Evolutionary conservation across 2,329 filamentous ascomycete species (phyloP).

Genomic region (Rhynchosporium agropyri): DNA sequence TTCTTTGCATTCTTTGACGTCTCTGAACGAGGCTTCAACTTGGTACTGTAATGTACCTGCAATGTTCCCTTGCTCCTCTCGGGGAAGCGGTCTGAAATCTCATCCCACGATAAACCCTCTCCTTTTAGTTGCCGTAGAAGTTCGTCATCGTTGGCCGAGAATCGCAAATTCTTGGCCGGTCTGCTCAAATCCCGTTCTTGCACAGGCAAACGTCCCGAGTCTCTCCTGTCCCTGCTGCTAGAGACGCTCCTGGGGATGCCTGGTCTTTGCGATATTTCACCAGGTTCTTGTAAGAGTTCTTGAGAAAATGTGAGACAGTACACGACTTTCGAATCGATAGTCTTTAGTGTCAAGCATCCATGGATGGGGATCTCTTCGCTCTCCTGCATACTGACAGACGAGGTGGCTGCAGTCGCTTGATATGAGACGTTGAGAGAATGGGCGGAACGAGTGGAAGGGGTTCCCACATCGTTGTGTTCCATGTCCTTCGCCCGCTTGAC

Average conservation of each 20-base stretch:
- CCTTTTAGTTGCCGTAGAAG: constrained; percentile 29
- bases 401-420: constrained; percentile 26
- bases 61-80: no score
- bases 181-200: constrained; percentile 25
- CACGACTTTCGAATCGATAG: constrained; percentile 27
- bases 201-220: constrained; percentile 21
- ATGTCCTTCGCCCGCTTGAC: constrained; percentile 25
- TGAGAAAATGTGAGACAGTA: constrained; percentile 33
- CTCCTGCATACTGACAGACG: constrained; percentile 24
- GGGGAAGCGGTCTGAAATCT: constrained; percentile 30
- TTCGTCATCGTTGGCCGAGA: constrained; percentile 25
- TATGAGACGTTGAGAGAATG: constrained; percentile 27
- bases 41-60: no score
- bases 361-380: constrained; percentile 31
- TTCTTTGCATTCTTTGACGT: no score
- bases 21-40: no score
- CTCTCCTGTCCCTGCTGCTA: constrained; percentile 20
- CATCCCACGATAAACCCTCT: constrained; percentile 30
- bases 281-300: constrained; percentile 23
- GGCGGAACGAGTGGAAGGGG: constrained; percentile 26
- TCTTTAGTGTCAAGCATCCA: constrained; percentile 29
- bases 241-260: constrained; percentile 14
- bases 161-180: constrained; percentile 23
- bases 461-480: constrained; percentile 20
- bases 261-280: constrained; percentile 18